Conservation (phyloP, 208 protist species). For the Naegleria fowleri region DNA sequence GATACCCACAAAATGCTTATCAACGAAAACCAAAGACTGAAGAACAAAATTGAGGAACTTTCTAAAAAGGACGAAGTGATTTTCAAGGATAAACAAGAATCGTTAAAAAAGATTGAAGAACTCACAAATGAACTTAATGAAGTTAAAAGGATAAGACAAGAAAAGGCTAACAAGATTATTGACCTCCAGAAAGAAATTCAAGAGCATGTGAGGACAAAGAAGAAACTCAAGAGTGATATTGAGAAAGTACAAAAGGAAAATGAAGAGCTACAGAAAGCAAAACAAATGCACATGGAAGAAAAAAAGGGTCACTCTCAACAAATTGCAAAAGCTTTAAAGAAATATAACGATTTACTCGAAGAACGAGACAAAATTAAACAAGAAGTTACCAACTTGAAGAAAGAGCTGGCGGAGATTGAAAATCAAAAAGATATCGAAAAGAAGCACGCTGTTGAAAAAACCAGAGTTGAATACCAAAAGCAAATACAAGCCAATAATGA, state of each 20-base stretch:
- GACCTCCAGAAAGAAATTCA: constrained; percentile 14
- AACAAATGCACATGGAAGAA: neutral
- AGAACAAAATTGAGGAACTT: neutral
- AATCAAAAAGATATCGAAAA: neutral
- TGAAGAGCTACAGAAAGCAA: neutral
- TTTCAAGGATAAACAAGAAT: neutral
- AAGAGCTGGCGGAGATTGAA: neutral
- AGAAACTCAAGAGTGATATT: neutral
- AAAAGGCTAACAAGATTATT: neutral
- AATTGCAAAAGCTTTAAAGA: neutral
- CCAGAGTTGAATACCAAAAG: neutral
- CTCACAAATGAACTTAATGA: neutral
- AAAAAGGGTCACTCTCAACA: neutral
- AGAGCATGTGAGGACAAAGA: neutral
- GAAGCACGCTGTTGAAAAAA: neutral
- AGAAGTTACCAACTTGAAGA: neutral
- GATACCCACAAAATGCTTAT: neutral
- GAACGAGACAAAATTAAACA: neutral
- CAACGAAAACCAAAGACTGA: neutral
- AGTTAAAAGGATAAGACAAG: neutral
- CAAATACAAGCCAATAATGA: neutral
- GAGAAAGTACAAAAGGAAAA: neutral
- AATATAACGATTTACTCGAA: neutral
- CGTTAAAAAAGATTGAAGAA: neutral
- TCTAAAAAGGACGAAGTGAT: neutral